These are phyloP conservation scores for Debaryomycetaceae sp. DNA, from an alignment of 1,139 yeast species.

Conservation along the genomic window DNA sequence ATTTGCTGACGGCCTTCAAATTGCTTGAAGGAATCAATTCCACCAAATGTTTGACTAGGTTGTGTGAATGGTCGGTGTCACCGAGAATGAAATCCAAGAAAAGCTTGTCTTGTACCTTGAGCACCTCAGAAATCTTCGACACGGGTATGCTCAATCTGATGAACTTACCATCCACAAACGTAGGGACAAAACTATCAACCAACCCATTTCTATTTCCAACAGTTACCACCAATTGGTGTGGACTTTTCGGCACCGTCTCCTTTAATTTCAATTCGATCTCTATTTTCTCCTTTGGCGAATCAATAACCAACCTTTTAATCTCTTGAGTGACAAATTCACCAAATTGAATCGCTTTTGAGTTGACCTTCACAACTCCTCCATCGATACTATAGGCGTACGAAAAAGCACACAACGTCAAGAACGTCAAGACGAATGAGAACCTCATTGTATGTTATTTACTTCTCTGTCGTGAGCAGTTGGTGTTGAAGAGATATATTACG, in stretches of 20 bases:
- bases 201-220: conserved; percentile 24
- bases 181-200: conserved; percentile 24
- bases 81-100: conserved; percentile 33
- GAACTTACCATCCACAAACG: conserved; percentile 15
- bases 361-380: conserved; percentile 28
- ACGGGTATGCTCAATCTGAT: conserved; percentile 27
- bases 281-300: conserved; percentile 30
- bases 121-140: conserved; percentile 33
- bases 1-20: conserved; percentile 20
- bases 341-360: conserved; percentile 20
- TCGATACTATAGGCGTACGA: conserved; percentile 23
- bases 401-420: conserved; percentile 2
- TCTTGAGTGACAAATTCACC: conserved; percentile 39
- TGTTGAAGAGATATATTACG: conserved; percentile 4
- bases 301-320: conserved; percentile 28
- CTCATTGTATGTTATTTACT: conserved; percentile 3
- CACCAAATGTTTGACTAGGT: conserved; percentile 26
- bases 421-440: conserved; percentile 1
- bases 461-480: background rate
- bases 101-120: conserved; percentile 32
- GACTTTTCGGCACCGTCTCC: conserved; percentile 14
- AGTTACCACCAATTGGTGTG: conserved; percentile 28
- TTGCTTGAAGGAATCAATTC: conserved; percentile 33
- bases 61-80: conserved; percentile 18
- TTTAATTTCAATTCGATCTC: conserved; percentile 27